phyloP scores from a whole-genome alignment of 208 protist genomes.

The Leishmania braziliensis region DNA sequence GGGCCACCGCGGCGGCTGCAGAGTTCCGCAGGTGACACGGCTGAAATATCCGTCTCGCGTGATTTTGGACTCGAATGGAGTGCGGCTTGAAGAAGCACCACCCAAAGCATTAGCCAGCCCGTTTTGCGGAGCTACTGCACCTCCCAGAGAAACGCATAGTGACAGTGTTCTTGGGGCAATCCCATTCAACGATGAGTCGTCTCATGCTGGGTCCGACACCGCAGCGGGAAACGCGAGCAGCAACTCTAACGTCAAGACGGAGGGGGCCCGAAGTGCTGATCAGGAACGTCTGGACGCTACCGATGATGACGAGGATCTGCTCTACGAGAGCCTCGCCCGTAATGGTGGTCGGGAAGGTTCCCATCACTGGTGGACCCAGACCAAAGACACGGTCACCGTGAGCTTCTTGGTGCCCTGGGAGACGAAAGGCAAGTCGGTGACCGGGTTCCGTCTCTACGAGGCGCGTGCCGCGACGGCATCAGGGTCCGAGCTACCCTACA shows the following conservation, averaged over 20 bases:
- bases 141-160: too few species aligned
- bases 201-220: too few species aligned
- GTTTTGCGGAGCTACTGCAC: slow-evolving; percentile 22
- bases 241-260: not conserved
- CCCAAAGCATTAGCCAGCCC: slow-evolving; percentile 45
- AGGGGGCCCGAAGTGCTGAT: not conserved
- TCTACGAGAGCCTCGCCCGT: slow-evolving; percentile 53
- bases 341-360: slow-evolving; percentile 67
- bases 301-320: slow-evolving; percentile 64
- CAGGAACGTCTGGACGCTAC: not conserved
- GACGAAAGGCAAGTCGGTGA: slow-evolving; percentile 46
- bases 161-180: not conserved
- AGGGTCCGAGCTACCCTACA: not conserved
- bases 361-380: slow-evolving; percentile 77
- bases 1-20: not conserved
- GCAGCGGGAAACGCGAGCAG: not conserved
- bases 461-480: not conserved
- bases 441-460: slow-evolving; percentile 38
- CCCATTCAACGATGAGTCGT: not conserved
- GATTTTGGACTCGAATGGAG: slow-evolving; percentile 59
- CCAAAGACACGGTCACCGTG: slow-evolving; percentile 59
- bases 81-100: slow-evolving; percentile 43
- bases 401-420: slow-evolving; percentile 66
- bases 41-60: slow-evolving; percentile 70
- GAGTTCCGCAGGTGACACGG: slow-evolving; percentile 44